Evolutionary conservation across 2,329 filamentous ascomycete species (phyloP).

Genomic region (Cladosporium phlei): DNA sequence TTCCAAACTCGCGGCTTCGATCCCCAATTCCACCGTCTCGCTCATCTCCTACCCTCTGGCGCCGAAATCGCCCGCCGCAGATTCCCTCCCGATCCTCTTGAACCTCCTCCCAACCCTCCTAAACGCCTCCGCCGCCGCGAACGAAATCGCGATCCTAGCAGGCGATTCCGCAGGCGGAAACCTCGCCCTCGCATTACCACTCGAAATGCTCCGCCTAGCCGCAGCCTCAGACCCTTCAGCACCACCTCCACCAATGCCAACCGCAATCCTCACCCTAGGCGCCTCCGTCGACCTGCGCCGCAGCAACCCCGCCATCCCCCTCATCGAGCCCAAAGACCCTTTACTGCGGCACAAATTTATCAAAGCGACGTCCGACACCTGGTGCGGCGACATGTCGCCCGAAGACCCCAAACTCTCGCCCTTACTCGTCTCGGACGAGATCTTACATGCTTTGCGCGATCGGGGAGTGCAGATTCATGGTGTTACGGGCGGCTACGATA

Average conservation of each 20-base stretch:
- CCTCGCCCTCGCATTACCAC: slow-evolving; percentile 41
- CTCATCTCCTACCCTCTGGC: slow-evolving; percentile 53
- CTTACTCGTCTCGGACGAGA: slow-evolving; percentile 33
- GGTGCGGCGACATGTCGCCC: slow-evolving; percentile 39
- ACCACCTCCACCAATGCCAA: slow-evolving; percentile 24
- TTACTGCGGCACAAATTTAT: slow-evolving; percentile 42
- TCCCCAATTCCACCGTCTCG: slow-evolving; percentile 39
- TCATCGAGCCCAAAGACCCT: slow-evolving; percentile 41
- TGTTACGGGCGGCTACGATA: slow-evolving; percentile 49
- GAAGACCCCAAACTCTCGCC: slow-evolving; percentile 48
- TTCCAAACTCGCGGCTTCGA: slow-evolving; percentile 40
- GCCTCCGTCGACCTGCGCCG: slow-evolving; percentile 49
- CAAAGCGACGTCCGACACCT: slow-evolving; percentile 39
- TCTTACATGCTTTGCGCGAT: slow-evolving; percentile 37
- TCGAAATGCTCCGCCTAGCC: slow-evolving; percentile 32
- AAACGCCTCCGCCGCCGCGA: slow-evolving; percentile 32
- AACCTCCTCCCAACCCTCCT: slow-evolving; percentile 43
- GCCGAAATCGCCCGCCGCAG: slow-evolving; percentile 48
- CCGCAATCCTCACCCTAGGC: slow-evolving; percentile 42
- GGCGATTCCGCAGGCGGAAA: slow-evolving; percentile 57
- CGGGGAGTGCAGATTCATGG: slow-evolving; percentile 48
- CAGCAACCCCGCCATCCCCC: slow-evolving; percentile 41
- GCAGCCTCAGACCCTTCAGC: slow-evolving; percentile 13
- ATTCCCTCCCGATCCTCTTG: slow-evolving; percentile 45
- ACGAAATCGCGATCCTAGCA: slow-evolving; percentile 45